Evolutionary conservation across 2,329 filamentous ascomycete genomes (phyloP).

Genomic region (Ilyonectria destructans): DNA sequence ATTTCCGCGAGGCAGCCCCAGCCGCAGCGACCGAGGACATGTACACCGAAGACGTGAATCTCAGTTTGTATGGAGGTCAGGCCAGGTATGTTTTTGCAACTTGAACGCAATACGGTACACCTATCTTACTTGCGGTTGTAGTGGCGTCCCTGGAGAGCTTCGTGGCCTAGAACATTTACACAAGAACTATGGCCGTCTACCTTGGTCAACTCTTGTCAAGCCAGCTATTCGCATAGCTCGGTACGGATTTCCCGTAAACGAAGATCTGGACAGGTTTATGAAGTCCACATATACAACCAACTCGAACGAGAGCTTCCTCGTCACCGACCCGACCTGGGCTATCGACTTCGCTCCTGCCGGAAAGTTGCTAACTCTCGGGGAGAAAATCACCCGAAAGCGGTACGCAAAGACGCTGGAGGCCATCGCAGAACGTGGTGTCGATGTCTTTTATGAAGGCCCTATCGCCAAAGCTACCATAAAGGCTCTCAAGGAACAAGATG

Average conservation of each 20-base stretch:
- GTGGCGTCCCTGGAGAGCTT: slow-evolving; percentile 79
- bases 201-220: slow-evolving; percentile 78
- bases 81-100: slow-evolving; percentile 71
- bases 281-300: slow-evolving; percentile 60
- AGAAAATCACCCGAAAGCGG: slow-evolving; percentile 81
- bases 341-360: slow-evolving; percentile 89
- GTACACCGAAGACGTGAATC: slow-evolving; percentile 72
- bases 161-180: slow-evolving; percentile 84
- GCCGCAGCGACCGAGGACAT: slow-evolving; percentile 77
- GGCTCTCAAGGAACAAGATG: slow-evolving; percentile 74
- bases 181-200: slow-evolving; percentile 74
- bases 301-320: slow-evolving; percentile 70
- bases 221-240: slow-evolving; percentile 83
- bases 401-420: slow-evolving; percentile 82
- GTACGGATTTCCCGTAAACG: slow-evolving; percentile 79
- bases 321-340: slow-evolving; percentile 82
- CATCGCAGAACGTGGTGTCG: slow-evolving; percentile 76
- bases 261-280: slow-evolving; percentile 83
- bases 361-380: slow-evolving; percentile 75
- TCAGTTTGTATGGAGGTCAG: slow-evolving; percentile 79
- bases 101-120: fast-evolving
- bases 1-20: slow-evolving; percentile 89
- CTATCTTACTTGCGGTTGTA: slow-evolving; percentile 45
- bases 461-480: slow-evolving; percentile 81
- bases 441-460: slow-evolving; percentile 79